Base-by-base conservation (phyloP, 306 rosid genomes). In the Prosopis cineraria region DNA sequence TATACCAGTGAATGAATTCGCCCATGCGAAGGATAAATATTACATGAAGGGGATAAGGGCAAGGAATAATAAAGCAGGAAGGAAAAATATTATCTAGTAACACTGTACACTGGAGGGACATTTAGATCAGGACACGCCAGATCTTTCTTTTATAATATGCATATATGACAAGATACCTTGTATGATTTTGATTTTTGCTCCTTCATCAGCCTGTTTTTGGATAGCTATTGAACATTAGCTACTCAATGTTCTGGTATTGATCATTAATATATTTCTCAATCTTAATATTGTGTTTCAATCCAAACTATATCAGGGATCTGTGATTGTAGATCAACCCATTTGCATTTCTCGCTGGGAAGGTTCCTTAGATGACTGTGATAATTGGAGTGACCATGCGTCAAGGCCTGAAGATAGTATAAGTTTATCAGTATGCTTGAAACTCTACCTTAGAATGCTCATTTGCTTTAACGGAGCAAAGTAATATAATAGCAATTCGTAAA, bases 301-400 rank as follows among this genome's bases (percentile, higher is more conserved):
- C 79, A 66, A 11, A 37, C 45, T 70, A 11, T 84, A 81, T 73
- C 83, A 93, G 98, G 99, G 97, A 62, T 92, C 98, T 63, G 86
- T 80, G 78, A 91, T 95, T 58, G 72, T 84, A 17, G 93, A 95
- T 80, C 93, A 84, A 87, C 27, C 79, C 73, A 89, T 95, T 47
- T 83, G 79, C 87, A 91, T 95, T 75, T 82, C 95, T 30, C 90
- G 83, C 7, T 88, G 88, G 90, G 96, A 87, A 69, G 64, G 73
- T 36, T 86, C 88, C 45, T 8, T 34, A 39, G 90, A 88, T 63
- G 94, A 87, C 73, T 68, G 76, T 14, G 85, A 84, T 76, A 34
- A 73, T 74, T 88, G 92, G 97, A 74, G 74, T 14, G 44, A 66
- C 78, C 71, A 77, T 69, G 68, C 84, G 41, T 74, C 78, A 81